A percentile compares a stretch with the other conserved stretches of the same genome.
phyloP scores from a whole-genome alignment of 1,139 yeast species.

The Scheffersomyces titani region DNA sequence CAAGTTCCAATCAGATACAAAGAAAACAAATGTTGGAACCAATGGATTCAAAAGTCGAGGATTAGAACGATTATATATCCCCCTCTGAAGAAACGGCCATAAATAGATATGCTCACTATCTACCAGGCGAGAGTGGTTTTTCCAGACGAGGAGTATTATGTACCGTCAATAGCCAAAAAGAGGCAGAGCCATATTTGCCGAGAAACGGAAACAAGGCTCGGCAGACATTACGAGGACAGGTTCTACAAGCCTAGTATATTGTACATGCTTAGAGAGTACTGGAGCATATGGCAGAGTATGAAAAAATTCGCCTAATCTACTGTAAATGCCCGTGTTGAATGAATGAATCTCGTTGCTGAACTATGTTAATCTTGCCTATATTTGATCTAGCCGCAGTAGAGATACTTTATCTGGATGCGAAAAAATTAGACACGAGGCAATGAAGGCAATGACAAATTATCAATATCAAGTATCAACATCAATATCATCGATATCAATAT shows the following conservation, averaged over 20 bases:
- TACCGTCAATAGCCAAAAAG: background rate
- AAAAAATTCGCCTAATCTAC: background rate
- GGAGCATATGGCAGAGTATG: background rate
- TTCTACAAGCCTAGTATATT: too few relatives aligned
- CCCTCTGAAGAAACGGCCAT: background rate
- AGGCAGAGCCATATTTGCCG: background rate
- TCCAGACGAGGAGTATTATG: background rate
- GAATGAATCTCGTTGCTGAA: background rate
- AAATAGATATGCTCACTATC: background rate
- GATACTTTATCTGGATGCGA: background rate
- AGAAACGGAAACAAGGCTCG: background rate
- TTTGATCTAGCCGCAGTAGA: background rate
- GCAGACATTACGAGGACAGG: background rate
- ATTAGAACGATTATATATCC: background rate
- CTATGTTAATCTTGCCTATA: background rate
- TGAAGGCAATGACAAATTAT: too few relatives aligned
- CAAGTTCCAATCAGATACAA: background rate
- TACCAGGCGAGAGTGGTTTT: background rate
- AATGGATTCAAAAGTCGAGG: background rate
- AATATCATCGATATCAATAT: too few relatives aligned
- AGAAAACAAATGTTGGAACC: background rate
- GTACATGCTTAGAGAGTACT: background rate
- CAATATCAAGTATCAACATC: too few relatives aligned
- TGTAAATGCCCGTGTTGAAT: background rate
- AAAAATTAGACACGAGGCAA: background rate